Evolutionary conservation across 345 rosid species (phyloP), one percentile per base, ranked within the genome.

Genomic region (Cardamine resedifolia): DNA sequence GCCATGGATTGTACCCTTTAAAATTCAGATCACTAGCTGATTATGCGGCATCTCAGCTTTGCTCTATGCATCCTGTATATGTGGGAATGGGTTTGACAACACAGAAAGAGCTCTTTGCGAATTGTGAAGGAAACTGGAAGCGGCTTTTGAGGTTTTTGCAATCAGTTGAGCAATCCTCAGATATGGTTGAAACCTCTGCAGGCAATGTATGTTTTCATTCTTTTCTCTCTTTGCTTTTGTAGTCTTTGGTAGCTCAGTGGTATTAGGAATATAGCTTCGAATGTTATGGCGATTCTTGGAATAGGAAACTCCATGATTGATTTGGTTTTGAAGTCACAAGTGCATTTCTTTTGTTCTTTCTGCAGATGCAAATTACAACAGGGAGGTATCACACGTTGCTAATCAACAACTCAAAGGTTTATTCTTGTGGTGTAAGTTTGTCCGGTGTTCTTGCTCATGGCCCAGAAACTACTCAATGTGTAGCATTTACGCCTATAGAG

Each of bases 371-470:
- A 88, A 77, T 91, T 62, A 88, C 97, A 48, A 91, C 98, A 0
- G 97, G 97, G 70, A 89, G 83, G 83, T 85, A 89, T 81, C 97
- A 89, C 79, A 94, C 97, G 38, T 78, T 94, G 82, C 82, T 94
- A 53, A 87, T 89, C 81, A 85, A 84, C 72, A 81, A 94, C 81
- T 89, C 98, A 66, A 85, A 88, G 58, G 85, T 88, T 55, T 91
- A 91, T 77, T 91, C 98, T 78, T 89, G 96, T 77, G 98, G 97
- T 74, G 87, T 94, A 59, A 87, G 91, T 82, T 80, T 89, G 80
- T 81, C 84, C 41, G 97, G 98, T 69, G 95, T 86, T 66, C 98
- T 94, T 70, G 97, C 96, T 71, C 98, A 94, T 77, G 96, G 94
- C 15, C 87, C 97, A 41, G 97, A 90, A 81, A 93, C 88, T 75